A percentile compares a stretch with the other conserved stretches of the same genome.
These are phyloP conservation scores for Cyclocybe aegerita DNA, from an alignment of 768 basidiomycete genomes.

Conservation along the genomic window DNA sequence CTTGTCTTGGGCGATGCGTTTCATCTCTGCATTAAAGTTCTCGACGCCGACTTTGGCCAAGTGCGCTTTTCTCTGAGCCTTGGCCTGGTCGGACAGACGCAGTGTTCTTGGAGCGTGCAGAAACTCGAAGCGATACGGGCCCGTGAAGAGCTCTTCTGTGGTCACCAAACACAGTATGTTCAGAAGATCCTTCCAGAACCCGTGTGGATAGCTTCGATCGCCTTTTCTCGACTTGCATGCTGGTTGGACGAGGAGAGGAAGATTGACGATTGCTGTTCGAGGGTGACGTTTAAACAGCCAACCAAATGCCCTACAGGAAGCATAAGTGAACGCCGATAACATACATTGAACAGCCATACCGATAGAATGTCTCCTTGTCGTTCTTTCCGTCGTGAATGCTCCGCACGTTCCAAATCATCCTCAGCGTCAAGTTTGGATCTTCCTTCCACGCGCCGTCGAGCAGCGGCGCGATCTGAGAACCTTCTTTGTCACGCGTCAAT, in stretches of 20 bases:
- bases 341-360: constrained; percentile 27
- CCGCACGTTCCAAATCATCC: constrained; percentile 65
- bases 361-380: constrained; percentile 61
- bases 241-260: constrained; percentile 51
- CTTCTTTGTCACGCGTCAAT: constrained; percentile 26
- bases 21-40: constrained; percentile 20
- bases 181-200: constrained; percentile 77
- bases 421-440: constrained; percentile 56
- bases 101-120: constrained; percentile 24
- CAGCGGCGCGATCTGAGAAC: constrained; percentile 25
- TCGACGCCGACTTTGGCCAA: constrained; percentile 9
- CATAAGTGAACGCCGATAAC: background rate
- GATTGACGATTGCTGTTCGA: constrained; percentile 64
- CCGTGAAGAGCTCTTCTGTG: constrained; percentile 42
- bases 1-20: constrained; percentile 9
- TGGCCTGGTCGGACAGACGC: constrained; percentile 1
- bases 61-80: constrained; percentile 5
- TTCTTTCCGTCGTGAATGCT: constrained; percentile 73
- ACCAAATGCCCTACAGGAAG: constrained; percentile 45
- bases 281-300: constrained; percentile 73
- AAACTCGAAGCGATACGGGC: constrained; percentile 19
- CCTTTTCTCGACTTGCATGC: constrained; percentile 38
- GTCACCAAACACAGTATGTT: constrained; percentile 65
- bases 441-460: constrained; percentile 57
- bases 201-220: constrained; percentile 39